These are phyloP conservation scores for Termitomyces sp. DNA, from an alignment of 768 basidiomycete genomes.

Conservation along the genomic window DNA sequence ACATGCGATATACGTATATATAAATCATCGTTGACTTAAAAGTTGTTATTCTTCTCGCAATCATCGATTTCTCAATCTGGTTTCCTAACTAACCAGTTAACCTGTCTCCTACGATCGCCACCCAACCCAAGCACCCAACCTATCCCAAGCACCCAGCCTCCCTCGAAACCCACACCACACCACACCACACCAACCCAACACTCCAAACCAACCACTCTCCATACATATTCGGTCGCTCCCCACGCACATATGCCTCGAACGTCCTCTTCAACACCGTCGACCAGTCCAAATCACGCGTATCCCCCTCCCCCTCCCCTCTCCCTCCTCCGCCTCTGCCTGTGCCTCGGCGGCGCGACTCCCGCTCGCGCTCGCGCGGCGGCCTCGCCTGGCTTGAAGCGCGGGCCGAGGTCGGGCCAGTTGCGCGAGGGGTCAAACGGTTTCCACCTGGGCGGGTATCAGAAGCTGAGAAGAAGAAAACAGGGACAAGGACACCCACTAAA, in stretches of 20 bases:
- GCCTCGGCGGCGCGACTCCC: no score
- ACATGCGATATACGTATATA: neutral
- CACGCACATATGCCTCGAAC: conserved; percentile 86
- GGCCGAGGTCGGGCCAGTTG: conserved; percentile 88
- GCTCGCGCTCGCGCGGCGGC: conserved; percentile 59
- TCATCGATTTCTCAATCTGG: neutral
- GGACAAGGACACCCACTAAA: no score
- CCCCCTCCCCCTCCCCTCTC: conserved; percentile 29
- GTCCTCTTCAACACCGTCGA: conserved; percentile 86
- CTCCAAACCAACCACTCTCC: conserved; percentile 66
- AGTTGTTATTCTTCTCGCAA: neutral
- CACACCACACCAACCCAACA: no score
- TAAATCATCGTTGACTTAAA: neutral
- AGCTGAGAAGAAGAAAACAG: neutral
- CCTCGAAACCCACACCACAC: no score
- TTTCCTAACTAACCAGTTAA: neutral
- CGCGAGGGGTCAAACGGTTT: conserved; percentile 83
- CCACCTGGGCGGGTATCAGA: conserved; percentile 63
- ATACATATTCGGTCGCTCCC: conserved; percentile 90
- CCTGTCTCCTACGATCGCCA: neutral
- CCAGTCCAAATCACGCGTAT: conserved; percentile 82
- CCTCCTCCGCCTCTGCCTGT: neutral
- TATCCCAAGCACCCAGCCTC: no score
- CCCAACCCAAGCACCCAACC: no score
- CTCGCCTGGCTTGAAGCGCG: conserved; percentile 72